Evolutionary conservation across 2,329 filamentous ascomycete genomes (phyloP).

Genomic region (Tolypocladium album): DNA sequence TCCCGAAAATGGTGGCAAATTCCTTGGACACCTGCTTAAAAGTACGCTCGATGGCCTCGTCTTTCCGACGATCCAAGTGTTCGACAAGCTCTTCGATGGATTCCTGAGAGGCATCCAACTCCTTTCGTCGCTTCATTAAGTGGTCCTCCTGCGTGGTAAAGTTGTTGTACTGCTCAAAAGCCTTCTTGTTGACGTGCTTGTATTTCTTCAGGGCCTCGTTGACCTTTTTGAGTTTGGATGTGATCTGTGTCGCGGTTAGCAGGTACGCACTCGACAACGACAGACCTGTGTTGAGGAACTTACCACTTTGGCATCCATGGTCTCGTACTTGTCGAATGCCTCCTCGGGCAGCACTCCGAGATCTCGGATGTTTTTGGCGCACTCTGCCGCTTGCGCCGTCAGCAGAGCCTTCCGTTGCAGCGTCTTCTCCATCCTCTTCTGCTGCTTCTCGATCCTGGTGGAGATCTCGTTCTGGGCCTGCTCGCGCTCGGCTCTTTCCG

Average conservation of each 20-base stretch:
- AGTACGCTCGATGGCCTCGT: conserved; percentile 94
- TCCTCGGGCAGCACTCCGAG: conserved; percentile 89
- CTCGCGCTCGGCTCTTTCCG: conserved; percentile 51
- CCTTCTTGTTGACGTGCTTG: conserved; percentile 98
- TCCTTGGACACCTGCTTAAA: conserved; percentile 97
- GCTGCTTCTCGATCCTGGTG: conserved; percentile 68
- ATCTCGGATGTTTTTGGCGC: conserved; percentile 80
- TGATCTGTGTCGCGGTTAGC: conserved; percentile 31
- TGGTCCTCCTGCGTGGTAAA: conserved; percentile 89
- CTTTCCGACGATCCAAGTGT: conserved; percentile 88
- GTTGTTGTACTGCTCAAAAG: conserved; percentile 96
- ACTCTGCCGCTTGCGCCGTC: conserved; percentile 66
- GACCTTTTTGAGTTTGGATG: conserved; percentile 72
- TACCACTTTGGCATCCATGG: conserved; percentile 68
- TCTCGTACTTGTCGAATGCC: conserved; percentile 82
- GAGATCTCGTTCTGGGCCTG: conserved; percentile 66
- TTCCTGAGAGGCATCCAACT: conserved; percentile 74
- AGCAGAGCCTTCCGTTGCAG: conserved; percentile 79
- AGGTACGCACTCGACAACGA: neutral
- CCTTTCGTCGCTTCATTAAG: conserved; percentile 71
- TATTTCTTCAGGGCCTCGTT: conserved; percentile 93
- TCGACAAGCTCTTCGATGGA: conserved; percentile 90
- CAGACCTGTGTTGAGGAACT: conserved; percentile 15
- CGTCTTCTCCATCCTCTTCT: conserved; percentile 85
- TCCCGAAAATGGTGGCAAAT: conserved; percentile 87